Evolutionary conservation across 2,329 filamentous ascomycete genomes (phyloP), one percentile per base, ranked within the genome.

Genomic region (Nigrospora osmanthi): DNA sequence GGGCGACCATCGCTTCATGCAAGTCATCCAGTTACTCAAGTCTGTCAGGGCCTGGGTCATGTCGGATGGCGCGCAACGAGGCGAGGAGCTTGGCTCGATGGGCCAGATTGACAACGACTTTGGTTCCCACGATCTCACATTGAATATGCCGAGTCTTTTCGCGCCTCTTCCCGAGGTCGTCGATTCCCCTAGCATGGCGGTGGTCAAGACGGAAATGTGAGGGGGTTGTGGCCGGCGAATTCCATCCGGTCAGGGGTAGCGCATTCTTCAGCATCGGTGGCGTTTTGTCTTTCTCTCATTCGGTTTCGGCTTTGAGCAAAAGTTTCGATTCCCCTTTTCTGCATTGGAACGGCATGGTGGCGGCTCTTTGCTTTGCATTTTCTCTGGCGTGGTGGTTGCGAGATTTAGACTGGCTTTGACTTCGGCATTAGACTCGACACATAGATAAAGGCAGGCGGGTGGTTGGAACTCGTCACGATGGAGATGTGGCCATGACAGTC

Each of bases 141-240:
- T 87, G 49, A 78, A 87, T 63, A 85, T 87, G 82, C 79, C 80
- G 57, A 72, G 81, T 54, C 70, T 89, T 42, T 87, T 88, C 61
- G 79, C 74, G 56, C 82, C 83, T 71, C 58, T 76, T 55, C 64
- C 69, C 49, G 63, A 61, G 49, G 63, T 67, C 52, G 67, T 67
- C 50, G 68, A 68, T 49, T 65, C 67, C 49, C 62, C 68, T 53
- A 64, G 61, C 48, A 67, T 66, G 46, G 58, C 66, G 49, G 61
- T 63, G 53, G 66, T 71, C 57, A 66, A 70, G 50, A 66, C 65
- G 52, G 66, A 67, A 50, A 57, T 66, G 37, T 61, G 47, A 57
- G 40, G 47, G 42, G 7, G 23, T 28, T 28, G 23, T 28, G 23
- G 23, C 23, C 33, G 19, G 6, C 13, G 30, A 34, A 37, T 31